Base-by-base conservation (phyloP, 805 yeast genomes). In the Kodamaea kakaduensis region DNA sequence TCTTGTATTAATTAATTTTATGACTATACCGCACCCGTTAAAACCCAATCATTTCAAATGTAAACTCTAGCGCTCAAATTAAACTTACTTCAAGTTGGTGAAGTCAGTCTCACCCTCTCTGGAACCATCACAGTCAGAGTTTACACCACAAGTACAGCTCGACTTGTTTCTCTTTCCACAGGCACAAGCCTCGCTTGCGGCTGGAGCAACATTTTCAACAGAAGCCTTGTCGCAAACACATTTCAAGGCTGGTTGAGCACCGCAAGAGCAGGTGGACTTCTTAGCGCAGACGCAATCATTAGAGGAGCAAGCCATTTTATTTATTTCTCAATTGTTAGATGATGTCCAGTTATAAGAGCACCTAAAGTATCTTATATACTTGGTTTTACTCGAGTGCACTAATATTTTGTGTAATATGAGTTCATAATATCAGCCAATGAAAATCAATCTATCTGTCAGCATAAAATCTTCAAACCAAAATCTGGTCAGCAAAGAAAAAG, bases 251-350 rank as follows among this genome's bases (percentile, higher is more conserved):
- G 82, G 77, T 44, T 68, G 68, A 37, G 71, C 66, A 13, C 79
- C 80, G 57, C 83, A 77, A 16, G 83, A 76, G 61, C 83, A 77
- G 45, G 75, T 74, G 45, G 82, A 79, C 45, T 73, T 74, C 42
- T 70, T 54, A 46, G 83, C 81, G 52, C 82, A 77, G 50, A 73
- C 69, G 56, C 82, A 77, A 34, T 37, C 22, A 28, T 40, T 25
- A 44, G 48, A 42, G 21, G 48, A 42, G 35, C 48, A 44, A 31
- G 36, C 39, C 48, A 44, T 44, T 38, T 25, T 33, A n/a, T 22
- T 12, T 20, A 17, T 25, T 24, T 33, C 36, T 32, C 39, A 39
- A 31, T 28, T 34, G 39, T 32, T 34, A 33, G 28, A 25, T 7
- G 8, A 25, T 20, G 28, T 17, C 12, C 22, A 17, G 25, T 26